These are phyloP conservation scores for Scytalidium lignicola DNA, from an alignment of 2,329 filamentous ascomycete genomes.

Conservation along the genomic window DNA sequence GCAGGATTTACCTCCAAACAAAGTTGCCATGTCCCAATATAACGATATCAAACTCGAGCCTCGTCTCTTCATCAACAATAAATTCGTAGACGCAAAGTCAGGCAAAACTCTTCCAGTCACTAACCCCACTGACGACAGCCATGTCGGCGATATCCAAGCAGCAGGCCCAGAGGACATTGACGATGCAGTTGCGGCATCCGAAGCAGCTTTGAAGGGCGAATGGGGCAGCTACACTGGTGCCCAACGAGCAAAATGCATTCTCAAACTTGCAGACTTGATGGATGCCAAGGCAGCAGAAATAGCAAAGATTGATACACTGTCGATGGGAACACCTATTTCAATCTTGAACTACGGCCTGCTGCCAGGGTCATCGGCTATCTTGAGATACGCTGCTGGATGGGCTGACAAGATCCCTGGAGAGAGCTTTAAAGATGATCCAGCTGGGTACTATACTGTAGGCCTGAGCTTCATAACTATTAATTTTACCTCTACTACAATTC, in stretches of 20 bases:
- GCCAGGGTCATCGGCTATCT: constrained; percentile 43
- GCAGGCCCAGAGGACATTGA: constrained; percentile 3
- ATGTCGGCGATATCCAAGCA: not conserved
- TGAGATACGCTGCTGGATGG: constrained; percentile 74
- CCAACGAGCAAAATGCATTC: not conserved
- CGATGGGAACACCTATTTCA: not conserved
- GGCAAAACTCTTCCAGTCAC: not conserved
- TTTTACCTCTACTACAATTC: not conserved
- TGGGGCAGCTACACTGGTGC: not conserved
- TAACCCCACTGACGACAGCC: not conserved
- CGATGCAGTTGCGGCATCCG: constrained; percentile 1
- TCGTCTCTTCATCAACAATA: not conserved
- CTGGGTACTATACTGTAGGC: constrained; percentile 8
- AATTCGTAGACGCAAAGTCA: not conserved
- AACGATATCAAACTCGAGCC: not conserved
- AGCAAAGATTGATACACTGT: not conserved
- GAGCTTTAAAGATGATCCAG: not conserved
- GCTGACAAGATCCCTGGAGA: constrained; percentile 54
- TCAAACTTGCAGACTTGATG: not conserved
- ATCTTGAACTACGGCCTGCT: not conserved
- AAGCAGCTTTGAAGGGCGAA: not conserved
- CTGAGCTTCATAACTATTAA: not conserved
- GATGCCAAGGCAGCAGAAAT: not conserved
- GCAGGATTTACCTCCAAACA: too few relatives aligned
- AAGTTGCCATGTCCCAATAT: not conserved